A percentile compares a stretch with the other conserved stretches of the same genome.
phyloP scores from a whole-genome alignment of 192 early-diverging fungal genomes.

The Podila epicladia region DNA sequence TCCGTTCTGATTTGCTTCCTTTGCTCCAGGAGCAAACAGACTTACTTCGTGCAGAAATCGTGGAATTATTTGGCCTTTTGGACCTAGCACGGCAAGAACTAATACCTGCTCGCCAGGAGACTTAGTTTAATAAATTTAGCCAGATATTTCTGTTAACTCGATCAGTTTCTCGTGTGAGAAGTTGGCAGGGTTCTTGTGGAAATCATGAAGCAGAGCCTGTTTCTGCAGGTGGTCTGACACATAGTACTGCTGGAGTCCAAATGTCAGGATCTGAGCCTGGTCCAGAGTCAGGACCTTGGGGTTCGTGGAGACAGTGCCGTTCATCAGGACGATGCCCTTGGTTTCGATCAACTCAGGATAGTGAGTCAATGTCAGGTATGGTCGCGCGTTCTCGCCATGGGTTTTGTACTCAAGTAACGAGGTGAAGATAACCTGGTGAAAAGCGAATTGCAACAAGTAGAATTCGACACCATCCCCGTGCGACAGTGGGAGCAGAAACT shows the following conservation, averaged over 20 bases:
- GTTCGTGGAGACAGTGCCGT: slow-evolving; percentile 74
- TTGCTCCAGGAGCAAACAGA: slow-evolving; percentile 12
- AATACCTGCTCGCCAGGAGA: neutral
- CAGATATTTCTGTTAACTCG: slow-evolving; percentile 47
- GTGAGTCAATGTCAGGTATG: slow-evolving; percentile 86
- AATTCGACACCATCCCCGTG: slow-evolving; percentile 86
- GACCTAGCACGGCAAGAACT: neutral
- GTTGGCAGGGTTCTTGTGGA: slow-evolving; percentile 77
- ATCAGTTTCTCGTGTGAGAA: slow-evolving; percentile 80
- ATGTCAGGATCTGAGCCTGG: slow-evolving; percentile 83
- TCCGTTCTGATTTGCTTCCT: neutral
- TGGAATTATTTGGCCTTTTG: neutral
- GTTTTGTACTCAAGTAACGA: slow-evolving; percentile 91
- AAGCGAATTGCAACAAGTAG: slow-evolving; percentile 85
- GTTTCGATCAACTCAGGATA: slow-evolving; percentile 84
- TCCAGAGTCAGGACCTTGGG: slow-evolving; percentile 62
- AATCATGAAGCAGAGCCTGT: slow-evolving; percentile 73
- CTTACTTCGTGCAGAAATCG: slow-evolving; percentile 14
- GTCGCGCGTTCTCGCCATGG: slow-evolving; percentile 77
- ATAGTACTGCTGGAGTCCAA: slow-evolving; percentile 90
- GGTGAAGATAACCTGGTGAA: slow-evolving; percentile 90
- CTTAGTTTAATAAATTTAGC: slow-evolving; percentile 21
- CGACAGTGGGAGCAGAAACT: slow-evolving; percentile 91
- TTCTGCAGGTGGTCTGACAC: slow-evolving; percentile 76
- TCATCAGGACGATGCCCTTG: slow-evolving; percentile 92